phyloP scores from a whole-genome alignment of 208 protist genomes.

The Crithidia sp. region DNA sequence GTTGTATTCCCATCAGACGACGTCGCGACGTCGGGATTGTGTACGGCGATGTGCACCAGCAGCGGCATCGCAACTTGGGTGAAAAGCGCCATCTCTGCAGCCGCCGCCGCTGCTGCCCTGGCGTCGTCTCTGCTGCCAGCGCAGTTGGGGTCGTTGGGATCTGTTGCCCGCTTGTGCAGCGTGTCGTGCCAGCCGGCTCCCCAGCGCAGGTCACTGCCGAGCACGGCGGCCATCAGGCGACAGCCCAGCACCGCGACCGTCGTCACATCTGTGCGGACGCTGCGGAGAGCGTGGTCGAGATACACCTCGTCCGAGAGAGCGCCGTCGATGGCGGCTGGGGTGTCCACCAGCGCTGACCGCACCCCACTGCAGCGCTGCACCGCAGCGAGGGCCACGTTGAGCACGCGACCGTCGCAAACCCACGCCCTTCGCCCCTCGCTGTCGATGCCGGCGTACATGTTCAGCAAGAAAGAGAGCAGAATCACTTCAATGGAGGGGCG shows the following conservation, averaged over 20 bases:
- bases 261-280: conserved; percentile 51
- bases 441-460: conserved; percentile 35
- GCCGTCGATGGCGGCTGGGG: conserved; percentile 63
- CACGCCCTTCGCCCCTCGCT: conserved; percentile 35
- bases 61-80: conserved; percentile 51
- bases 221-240: conserved; percentile 64
- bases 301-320: conserved; percentile 84
- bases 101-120: conserved; percentile 7
- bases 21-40: conserved; percentile 67
- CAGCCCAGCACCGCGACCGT: conserved; percentile 65
- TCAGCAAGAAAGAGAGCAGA: conserved; percentile 59
- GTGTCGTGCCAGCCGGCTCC: conserved; percentile 1
- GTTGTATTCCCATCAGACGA: conserved; percentile 5
- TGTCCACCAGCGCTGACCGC: conserved; percentile 62
- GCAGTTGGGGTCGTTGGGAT: not conserved
- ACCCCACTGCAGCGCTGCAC: conserved; percentile 44
- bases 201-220: conserved; percentile 44
- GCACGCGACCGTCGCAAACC: conserved; percentile 32
- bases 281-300: conserved; percentile 55
- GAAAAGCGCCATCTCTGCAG: conserved; percentile 27
- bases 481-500: conserved; percentile 59
- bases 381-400: conserved; percentile 29
- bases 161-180: not conserved
- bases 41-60: conserved; percentile 57
- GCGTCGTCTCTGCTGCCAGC: not conserved